A percentile compares a stretch with the other conserved stretches of the same genome.
These are phyloP conservation scores for Saturnispora sanitii DNA, from an alignment of 805 yeast species.

Conservation along the genomic window DNA sequence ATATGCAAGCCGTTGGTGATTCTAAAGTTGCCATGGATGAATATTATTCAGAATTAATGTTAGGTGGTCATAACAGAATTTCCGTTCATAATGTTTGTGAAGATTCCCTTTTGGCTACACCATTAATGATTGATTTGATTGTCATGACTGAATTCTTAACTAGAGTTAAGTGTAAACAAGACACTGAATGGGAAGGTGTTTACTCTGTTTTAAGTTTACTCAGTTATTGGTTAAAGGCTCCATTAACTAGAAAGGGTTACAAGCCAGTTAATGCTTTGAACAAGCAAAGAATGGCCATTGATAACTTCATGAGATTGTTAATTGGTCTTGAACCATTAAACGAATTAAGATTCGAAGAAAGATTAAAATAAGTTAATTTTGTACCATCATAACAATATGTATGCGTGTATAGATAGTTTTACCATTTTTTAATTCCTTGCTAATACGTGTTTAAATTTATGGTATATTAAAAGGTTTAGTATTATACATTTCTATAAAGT, in stretches of 20 bases:
- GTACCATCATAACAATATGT: no score
- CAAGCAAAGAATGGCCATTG: constrained; percentile 89
- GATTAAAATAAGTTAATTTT: constrained; percentile 47
- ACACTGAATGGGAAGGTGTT: constrained; percentile 48
- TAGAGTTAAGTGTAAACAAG: constrained; percentile 69
- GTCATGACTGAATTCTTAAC: constrained; percentile 85
- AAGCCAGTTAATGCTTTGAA: constrained; percentile 88
- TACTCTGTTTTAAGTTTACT: constrained; percentile 81
- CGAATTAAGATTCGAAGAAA: constrained; percentile 92
- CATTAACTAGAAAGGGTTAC: constrained; percentile 83
- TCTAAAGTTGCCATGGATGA: constrained; percentile 98
- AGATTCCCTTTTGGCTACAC: constrained; percentile 90
- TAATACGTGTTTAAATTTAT: no score
- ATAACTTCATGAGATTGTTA: constrained; percentile 79
- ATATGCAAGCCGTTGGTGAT: constrained; percentile 90
- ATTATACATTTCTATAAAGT: no score
- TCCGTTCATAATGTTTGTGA: constrained; percentile 94
- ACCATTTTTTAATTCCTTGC: no score
- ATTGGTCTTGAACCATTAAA: constrained; percentile 85
- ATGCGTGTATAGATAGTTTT: background rate
- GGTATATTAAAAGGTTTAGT: no score
- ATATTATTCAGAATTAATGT: constrained; percentile 92
- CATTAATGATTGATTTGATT: constrained; percentile 83
- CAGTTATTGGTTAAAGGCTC: constrained; percentile 95
- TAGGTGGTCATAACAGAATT: constrained; percentile 94